Conservation (phyloP, 495 filamentous ascomycete species). For the Talaromyces nanjingensis region DNA sequence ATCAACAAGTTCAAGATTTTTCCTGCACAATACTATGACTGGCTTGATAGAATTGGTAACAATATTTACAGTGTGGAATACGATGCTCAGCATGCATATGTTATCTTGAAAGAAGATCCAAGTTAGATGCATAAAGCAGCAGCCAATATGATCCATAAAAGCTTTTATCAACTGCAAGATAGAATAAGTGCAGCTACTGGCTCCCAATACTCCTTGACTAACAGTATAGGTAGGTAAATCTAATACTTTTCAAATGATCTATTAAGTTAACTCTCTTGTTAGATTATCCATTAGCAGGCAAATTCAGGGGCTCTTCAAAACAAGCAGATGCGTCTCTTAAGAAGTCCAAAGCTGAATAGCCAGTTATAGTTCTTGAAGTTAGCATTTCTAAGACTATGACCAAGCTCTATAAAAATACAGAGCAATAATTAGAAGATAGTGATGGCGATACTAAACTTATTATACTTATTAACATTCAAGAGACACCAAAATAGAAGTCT, state of each 20-base stretch:
- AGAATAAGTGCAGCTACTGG: neutral
- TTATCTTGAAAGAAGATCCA: neutral
- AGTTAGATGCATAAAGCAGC: constrained; percentile 1
- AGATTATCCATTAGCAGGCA: neutral
- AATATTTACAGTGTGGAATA: neutral
- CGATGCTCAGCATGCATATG: neutral
- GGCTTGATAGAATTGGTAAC: constrained; percentile 4
- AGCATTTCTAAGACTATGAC: neutral
- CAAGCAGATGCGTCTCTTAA: neutral
- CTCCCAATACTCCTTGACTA: neutral
- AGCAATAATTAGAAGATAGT: neutral
- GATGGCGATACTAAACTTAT: neutral
- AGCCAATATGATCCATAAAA: neutral
- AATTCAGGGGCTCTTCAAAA: neutral
- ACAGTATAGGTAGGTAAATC: neutral
- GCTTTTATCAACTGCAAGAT: neutral
- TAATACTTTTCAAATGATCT: neutral
- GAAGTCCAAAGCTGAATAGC: neutral
- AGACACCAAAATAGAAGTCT: neutral
- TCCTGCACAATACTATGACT: neutral
- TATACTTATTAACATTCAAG: neutral
- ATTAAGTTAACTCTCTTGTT: neutral
- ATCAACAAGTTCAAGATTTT: neutral
- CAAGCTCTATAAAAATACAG: neutral
- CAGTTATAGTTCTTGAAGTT: neutral